phyloP scores from a whole-genome alignment of 345 rosid genomes.

The Corchorus olitorius region DNA sequence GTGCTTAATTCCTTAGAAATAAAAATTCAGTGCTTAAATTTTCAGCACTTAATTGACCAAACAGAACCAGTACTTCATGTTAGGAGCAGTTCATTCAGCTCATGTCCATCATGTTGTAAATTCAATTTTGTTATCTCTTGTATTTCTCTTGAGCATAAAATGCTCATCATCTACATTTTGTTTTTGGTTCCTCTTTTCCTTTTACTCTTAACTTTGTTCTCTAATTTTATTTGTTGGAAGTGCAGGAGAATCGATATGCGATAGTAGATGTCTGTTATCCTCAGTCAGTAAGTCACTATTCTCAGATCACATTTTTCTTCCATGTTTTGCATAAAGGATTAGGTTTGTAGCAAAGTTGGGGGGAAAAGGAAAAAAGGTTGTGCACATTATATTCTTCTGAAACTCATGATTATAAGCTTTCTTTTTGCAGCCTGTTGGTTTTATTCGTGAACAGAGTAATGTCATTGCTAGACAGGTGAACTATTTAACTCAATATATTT shows the following conservation, averaged over 20 bases:
- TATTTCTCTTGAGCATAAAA: not conserved
- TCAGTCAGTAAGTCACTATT: slow-evolving; percentile 55
- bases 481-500: slow-evolving; percentile 2
- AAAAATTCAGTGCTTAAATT: too few species aligned
- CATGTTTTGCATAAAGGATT: not conserved
- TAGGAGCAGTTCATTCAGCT: not conserved
- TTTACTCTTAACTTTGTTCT: not conserved
- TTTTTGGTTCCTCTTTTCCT: not conserved
- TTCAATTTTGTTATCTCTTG: not conserved
- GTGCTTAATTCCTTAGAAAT: too few species aligned
- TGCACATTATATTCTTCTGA: slow-evolving; percentile 20
- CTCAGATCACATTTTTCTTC: not conserved
- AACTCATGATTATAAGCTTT: slow-evolving; percentile 5
- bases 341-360: not conserved
- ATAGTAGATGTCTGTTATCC: slow-evolving; percentile 89
- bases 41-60: too few species aligned
- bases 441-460: slow-evolving; percentile 85
- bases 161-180: not conserved
- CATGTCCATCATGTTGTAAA: not conserved
- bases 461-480: slow-evolving; percentile 78
- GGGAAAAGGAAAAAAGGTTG: not conserved
- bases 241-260: slow-evolving; percentile 92
- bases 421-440: slow-evolving; percentile 78
- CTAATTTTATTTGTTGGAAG: slow-evolving; percentile 14
- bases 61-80: not conserved